A percentile compares a stretch with the other conserved stretches of the same genome.
These are phyloP conservation scores for Termitomyces sp. DNA, from an alignment of 768 basidiomycete genomes.

Conservation along the genomic window DNA sequence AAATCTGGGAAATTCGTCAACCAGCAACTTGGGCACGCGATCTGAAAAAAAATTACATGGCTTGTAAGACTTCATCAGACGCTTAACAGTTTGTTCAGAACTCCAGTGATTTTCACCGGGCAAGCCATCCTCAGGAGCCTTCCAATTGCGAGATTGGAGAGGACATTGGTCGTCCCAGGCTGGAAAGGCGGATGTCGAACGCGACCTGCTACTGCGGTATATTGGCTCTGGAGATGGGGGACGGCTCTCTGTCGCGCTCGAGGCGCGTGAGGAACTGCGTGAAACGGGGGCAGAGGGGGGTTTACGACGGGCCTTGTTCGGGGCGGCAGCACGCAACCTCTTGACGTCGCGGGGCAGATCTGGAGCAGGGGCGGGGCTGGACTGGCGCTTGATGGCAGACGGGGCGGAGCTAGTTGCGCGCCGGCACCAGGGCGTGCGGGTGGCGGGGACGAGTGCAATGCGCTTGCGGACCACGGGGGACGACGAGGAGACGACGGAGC, in stretches of 20 bases:
- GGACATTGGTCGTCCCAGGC: constrained; percentile 28
- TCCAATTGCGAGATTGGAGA: constrained; percentile 43
- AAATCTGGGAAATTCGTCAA: constrained; percentile 48
- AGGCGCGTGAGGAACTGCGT: constrained; percentile 35
- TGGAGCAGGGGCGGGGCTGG: constrained; percentile 11
- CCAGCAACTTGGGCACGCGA: constrained; percentile 1
- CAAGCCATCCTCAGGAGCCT: constrained; percentile 42
- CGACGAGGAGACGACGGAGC: constrained; percentile 15
- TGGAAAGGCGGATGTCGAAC: constrained; percentile 56
- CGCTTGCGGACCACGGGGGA: constrained; percentile 7
- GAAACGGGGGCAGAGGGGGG: constrained; percentile 29
- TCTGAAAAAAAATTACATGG: constrained; percentile 42
- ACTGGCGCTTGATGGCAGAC: constrained; percentile 33
- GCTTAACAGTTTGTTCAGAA: constrained; percentile 59
- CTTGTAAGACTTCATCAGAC: constrained; percentile 64
- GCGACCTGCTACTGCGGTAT: constrained; percentile 55
- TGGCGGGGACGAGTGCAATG: constrained; percentile 19
- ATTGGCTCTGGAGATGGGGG: constrained; percentile 52
- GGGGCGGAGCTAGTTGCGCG: constrained; percentile 16
- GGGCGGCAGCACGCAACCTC: constrained; percentile 26
- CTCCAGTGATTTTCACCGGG: constrained; percentile 51
- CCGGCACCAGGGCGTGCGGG: constrained; percentile 20
- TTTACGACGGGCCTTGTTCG: constrained; percentile 21
- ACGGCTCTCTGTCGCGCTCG: constrained; percentile 33
- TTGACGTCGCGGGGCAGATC: constrained; percentile 35